Base-by-base conservation (phyloP, 2,329 filamentous ascomycete species). In the Aspergillus sojae region DNA sequence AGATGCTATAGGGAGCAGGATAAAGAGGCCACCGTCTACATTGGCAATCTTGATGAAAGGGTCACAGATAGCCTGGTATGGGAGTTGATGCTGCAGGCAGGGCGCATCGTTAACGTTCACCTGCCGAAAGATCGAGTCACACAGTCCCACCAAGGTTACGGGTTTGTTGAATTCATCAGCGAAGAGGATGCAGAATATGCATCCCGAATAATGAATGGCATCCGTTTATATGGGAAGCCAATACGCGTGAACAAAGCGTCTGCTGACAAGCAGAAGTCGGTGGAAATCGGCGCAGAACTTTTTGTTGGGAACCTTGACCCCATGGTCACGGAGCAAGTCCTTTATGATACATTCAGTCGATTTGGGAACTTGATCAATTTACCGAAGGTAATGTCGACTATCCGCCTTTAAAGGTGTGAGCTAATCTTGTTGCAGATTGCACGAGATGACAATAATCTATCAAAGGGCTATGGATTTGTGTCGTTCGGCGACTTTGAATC, bases 21-120 rank as follows among this genome's bases (percentile, higher is more conserved):
- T 81, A 97, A 97, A 80, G 94, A 98, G 81, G 93, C 93, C 71
- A 98, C 95, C 48, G 92, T 98, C 78, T 99, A 99, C 80, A 92
- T 98, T 71, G 95, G 95, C 76, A 98, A 98, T 79, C 93, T 99
- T 74, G 95, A 99, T 82, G 95, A 99, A 84, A 93, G 95, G 78
- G 92, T 95, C 69, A 91, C 90, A 54, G 93, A 97, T 76, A 89
- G 91, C 71, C 86, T 97, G 70, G 89, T 99, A 70, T 97, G 95
- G 90, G 95, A 99, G 84, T 86, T 99, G 73, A 98, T 98, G 93
- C 89, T 97, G 61, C 95, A 99, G 83, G 93, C 94, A 77, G 95
- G 95, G 61, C 94, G 94, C 71, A 96, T 99, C 73, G 92, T 96
- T 76, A 98, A 98, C 80, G 94, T 99, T 67, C 95, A 99, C 81